These are phyloP conservation scores for Nectriaceae sp. DNA, from an alignment of 2,329 filamentous ascomycete species.

Conservation along the genomic window DNA sequence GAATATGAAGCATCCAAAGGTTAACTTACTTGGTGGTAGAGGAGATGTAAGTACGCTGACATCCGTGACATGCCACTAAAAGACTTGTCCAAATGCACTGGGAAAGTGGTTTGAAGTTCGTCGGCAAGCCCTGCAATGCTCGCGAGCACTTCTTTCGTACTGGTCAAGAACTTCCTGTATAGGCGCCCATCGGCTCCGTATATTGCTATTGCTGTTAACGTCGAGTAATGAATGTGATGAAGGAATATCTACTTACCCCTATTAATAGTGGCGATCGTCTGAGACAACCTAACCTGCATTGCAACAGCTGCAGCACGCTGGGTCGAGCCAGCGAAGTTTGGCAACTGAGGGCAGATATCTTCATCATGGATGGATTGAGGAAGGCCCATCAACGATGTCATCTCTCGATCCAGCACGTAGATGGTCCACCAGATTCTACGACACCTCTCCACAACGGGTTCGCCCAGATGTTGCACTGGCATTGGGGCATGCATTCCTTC, in stretches of 20 bases:
- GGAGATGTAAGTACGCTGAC: slow-evolving; percentile 33
- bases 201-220: slow-evolving; percentile 18
- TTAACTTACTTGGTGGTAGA: slow-evolving; percentile 34
- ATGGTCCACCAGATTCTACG: slow-evolving; percentile 57
- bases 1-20: background rate
- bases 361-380: slow-evolving; percentile 51
- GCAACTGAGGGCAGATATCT: slow-evolving; percentile 47
- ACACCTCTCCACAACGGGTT: slow-evolving; percentile 44
- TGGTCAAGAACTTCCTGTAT: slow-evolving; percentile 32
- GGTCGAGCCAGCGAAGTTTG: slow-evolving; percentile 28
- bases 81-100: slow-evolving; percentile 28
- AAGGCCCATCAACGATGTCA: slow-evolving; percentile 55
- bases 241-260: slow-evolving; percentile 26
- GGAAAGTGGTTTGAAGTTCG: slow-evolving; percentile 32
- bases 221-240: background rate
- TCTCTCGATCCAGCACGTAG: slow-evolving; percentile 54
- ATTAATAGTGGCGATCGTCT: slow-evolving; percentile 32
- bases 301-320: slow-evolving; percentile 30
- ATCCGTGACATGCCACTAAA: slow-evolving; percentile 36
- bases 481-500: slow-evolving; percentile 57
- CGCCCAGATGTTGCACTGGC: slow-evolving; percentile 43
- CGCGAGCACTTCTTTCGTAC: slow-evolving; percentile 32
- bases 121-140: slow-evolving; percentile 32
- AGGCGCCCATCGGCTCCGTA: slow-evolving; percentile 33
- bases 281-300: slow-evolving; percentile 35